Percentiles rank a stretch among this genome's conserved stretches.
These are phyloP conservation scores for Diplocarpon mali DNA, from an alignment of 2,329 filamentous ascomycete species.

Conservation along the genomic window DNA sequence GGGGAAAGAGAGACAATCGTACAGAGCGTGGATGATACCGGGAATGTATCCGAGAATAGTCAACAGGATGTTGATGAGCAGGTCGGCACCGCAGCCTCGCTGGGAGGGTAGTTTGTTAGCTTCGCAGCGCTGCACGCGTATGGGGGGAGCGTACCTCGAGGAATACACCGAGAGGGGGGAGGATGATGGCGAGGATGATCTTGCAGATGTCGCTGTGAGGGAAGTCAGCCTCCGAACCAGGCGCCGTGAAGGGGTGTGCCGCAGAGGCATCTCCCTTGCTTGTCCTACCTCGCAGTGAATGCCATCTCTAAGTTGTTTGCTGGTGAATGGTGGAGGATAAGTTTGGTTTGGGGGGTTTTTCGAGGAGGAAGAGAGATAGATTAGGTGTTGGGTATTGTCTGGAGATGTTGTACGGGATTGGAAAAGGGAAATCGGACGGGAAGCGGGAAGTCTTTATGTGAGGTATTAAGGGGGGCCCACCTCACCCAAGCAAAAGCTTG, in stretches of 20 bases:
- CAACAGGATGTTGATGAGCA: conserved; percentile 87
- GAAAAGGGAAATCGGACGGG: background rate
- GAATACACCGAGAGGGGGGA: conserved; percentile 87
- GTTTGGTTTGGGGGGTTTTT: background rate
- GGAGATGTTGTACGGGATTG: no score
- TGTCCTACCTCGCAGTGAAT: conserved; percentile 44
- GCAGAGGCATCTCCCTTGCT: no score
- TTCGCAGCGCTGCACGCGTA: background rate
- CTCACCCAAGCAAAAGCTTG: no score
- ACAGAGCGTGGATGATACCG: conserved; percentile 86
- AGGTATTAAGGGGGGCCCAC: background rate
- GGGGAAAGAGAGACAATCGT: conserved; percentile 31
- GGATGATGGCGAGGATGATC: conserved; percentile 79
- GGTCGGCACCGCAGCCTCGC: conserved; percentile 75
- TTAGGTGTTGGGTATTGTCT: no score
- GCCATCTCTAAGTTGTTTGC: conserved; percentile 31
- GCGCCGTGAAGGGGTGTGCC: background rate
- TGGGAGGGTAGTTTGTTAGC: conserved; percentile 8
- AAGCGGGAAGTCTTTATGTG: conserved; percentile 1
- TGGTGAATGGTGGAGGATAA: background rate
- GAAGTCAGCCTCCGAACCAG: conserved; percentile 12
- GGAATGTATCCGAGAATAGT: conserved; percentile 64
- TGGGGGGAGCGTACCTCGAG: conserved; percentile 43
- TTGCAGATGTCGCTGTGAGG: conserved; percentile 58
- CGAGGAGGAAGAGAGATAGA: background rate